Conservation (phyloP, 805 yeast genomes). For the Candida oleophila region DNA sequence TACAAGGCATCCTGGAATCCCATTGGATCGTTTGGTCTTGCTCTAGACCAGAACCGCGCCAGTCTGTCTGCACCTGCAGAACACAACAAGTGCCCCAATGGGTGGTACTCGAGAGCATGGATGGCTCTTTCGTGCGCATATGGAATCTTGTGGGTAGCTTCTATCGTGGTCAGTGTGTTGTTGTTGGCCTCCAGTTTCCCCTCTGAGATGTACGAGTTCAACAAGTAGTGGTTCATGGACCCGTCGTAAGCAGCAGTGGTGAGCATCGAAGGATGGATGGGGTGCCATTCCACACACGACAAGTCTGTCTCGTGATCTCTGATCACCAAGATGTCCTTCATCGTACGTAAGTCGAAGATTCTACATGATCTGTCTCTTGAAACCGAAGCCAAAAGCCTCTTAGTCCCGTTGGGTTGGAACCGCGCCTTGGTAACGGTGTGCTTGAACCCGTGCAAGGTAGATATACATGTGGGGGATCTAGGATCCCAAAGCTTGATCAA, state of each 20-base stretch:
- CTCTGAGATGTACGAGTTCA: slow-evolving; percentile 52
- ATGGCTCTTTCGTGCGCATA: slow-evolving; percentile 94
- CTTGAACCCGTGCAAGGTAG: slow-evolving; percentile 87
- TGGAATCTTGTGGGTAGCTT: slow-evolving; percentile 67
- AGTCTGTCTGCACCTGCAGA: slow-evolving; percentile 94
- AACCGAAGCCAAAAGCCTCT: slow-evolving; percentile 73
- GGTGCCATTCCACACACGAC: slow-evolving; percentile 90
- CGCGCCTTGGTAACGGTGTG: slow-evolving; percentile 86
- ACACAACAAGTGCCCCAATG: slow-evolving; percentile 86
- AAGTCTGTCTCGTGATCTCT: slow-evolving; percentile 83
- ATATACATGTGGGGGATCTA: slow-evolving; percentile 65
- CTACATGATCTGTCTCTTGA: slow-evolving; percentile 87
- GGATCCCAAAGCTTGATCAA: slow-evolving; percentile 96
- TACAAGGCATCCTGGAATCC: slow-evolving; percentile 82
- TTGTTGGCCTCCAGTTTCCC: slow-evolving; percentile 14
- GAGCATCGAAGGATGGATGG: slow-evolving; percentile 73
- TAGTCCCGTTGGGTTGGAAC: slow-evolving; percentile 82
- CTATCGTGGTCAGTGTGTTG: slow-evolving; percentile 15
- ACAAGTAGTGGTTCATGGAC: slow-evolving; percentile 69
- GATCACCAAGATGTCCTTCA: slow-evolving; percentile 72
- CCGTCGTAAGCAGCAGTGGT: slow-evolving; percentile 92
- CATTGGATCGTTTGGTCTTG: slow-evolving; percentile 84
- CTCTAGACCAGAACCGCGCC: slow-evolving; percentile 91
- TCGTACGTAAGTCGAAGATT: slow-evolving; percentile 81
- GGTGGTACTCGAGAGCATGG: slow-evolving; percentile 88